phyloP scores from a whole-genome alignment of 1,284 basidiomycete genomes.

The Boletellus sp. region DNA sequence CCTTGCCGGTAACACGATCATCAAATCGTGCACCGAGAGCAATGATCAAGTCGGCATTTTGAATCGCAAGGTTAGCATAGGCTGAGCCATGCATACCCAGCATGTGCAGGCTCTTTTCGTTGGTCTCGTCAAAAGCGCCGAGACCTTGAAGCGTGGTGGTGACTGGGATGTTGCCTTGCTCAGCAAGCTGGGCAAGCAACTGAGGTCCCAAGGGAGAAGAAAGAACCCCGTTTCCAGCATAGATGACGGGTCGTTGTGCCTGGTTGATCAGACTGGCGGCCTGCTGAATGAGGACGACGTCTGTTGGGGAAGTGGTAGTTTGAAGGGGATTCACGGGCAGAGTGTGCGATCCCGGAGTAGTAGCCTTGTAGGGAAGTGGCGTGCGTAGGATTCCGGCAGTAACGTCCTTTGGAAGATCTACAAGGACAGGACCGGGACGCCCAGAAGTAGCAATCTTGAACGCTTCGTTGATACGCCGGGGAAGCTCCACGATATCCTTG shows the following conservation, averaged over 20 bases:
- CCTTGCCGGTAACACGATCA: constrained; percentile 94
- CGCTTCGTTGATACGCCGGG: constrained; percentile 95
- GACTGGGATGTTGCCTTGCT: constrained; percentile 92
- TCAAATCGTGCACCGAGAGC: constrained; percentile 96
- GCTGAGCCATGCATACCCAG: constrained; percentile 98
- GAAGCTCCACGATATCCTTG: constrained; percentile 93
- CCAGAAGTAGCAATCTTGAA: constrained; percentile 99
- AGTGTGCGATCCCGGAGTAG: constrained; percentile 78
- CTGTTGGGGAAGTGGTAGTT: constrained; percentile 55
- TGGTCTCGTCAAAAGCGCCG: constrained; percentile 91
- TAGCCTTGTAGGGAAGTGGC: constrained; percentile 84
- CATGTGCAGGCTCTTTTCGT: constrained; percentile 91
- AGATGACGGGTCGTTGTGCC: constrained; percentile 89
- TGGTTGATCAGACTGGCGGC: constrained; percentile 91
- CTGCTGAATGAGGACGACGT: constrained; percentile 68
- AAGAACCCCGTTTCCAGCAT: constrained; percentile 91
- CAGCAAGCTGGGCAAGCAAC: constrained; percentile 78
- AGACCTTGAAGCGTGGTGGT: constrained; percentile 96
- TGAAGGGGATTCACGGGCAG: constrained; percentile 76
- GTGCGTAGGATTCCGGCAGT: constrained; percentile 89
- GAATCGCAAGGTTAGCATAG: constrained; percentile 97
- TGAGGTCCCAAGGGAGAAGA: constrained; percentile 80
- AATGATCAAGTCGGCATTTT: constrained; percentile 95
- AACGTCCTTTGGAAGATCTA: constrained; percentile 97
- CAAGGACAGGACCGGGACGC: constrained; percentile 93